A percentile compares a stretch with the other conserved stretches of the same genome.
Conservation (phyloP, 2,329 filamentous ascomycete species). For the Cryphonectria parasitica region DNA sequence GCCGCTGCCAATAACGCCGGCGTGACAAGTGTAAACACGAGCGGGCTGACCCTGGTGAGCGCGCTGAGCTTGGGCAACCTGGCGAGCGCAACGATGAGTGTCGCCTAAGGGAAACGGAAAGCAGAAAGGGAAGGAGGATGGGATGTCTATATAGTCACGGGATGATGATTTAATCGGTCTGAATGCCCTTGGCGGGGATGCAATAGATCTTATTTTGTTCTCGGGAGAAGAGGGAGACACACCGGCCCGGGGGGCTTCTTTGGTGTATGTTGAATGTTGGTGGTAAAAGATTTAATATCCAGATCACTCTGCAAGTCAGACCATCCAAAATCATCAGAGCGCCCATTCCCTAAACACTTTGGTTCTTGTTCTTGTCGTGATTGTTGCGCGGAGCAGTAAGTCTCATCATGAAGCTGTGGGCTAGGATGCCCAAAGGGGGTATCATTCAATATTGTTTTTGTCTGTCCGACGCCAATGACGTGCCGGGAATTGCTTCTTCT, state of each 20-base stretch:
- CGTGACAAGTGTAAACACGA: conserved; percentile 42
- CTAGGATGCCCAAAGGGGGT: conserved; percentile 13
- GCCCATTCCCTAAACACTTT: not conserved
- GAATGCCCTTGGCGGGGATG: not conserved
- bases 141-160: not conserved
- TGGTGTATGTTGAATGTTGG: conserved; percentile 2
- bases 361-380: not conserved
- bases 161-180: not conserved
- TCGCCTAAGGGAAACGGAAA: conserved; percentile 9
- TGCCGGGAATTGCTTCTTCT: not conserved
- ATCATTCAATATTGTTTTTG: conserved; percentile 22
- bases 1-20: conserved; percentile 32
- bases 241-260: not conserved
- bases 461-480: conserved; percentile 14
- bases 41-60: conserved; percentile 47
- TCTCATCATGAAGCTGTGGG: not conserved
- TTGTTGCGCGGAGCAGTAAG: not conserved
- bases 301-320: conserved; percentile 1
- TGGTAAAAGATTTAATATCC: conserved; percentile 15
- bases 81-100: conserved; percentile 33
- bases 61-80: conserved; percentile 50
- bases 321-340: not conserved
- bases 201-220: conserved; percentile 8
- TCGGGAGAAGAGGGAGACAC: not conserved
- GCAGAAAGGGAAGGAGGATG: not conserved